Evolutionary conservation across 1,139 yeast species (phyloP).

Genomic region (Pichia sp.): DNA sequence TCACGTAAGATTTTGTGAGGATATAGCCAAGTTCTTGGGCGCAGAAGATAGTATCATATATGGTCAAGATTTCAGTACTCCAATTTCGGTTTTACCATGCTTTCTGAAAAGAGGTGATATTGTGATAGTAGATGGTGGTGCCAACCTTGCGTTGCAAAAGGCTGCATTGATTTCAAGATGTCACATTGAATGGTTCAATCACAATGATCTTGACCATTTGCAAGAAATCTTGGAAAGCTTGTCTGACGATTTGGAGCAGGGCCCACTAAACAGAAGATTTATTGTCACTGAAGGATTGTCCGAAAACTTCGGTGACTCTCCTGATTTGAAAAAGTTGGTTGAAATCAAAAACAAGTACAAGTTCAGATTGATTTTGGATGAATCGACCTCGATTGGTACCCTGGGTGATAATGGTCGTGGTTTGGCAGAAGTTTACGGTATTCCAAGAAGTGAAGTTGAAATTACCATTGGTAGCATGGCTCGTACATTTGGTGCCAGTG

Average conservation of each 20-base stretch:
- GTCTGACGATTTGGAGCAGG: slow-evolving; percentile 58
- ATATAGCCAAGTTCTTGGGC: slow-evolving; percentile 68
- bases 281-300: slow-evolving; percentile 89
- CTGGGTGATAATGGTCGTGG: slow-evolving; percentile 88
- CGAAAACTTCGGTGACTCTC: slow-evolving; percentile 76
- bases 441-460: slow-evolving; percentile 67
- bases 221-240: slow-evolving; percentile 63
- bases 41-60: slow-evolving; percentile 78
- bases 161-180: slow-evolving; percentile 86
- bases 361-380: slow-evolving; percentile 83
- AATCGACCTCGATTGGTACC: slow-evolving; percentile 79
- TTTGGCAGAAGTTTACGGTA: slow-evolving; percentile 61
- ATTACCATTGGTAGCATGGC: slow-evolving; percentile 88
- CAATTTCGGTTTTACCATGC: slow-evolving; percentile 93
- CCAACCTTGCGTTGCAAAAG: slow-evolving; percentile 75
- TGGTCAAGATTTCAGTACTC: slow-evolving; percentile 89
- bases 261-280: slow-evolving; percentile 79
- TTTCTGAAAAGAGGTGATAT: slow-evolving; percentile 94
- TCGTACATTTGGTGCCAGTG: slow-evolving; percentile 77
- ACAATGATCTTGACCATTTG: slow-evolving; percentile 81
- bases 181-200: slow-evolving; percentile 77
- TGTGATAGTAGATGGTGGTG: slow-evolving; percentile 81
- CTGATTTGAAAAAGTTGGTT: slow-evolving; percentile 64
- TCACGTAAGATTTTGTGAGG: slow-evolving; percentile 76
- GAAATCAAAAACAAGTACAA: slow-evolving; percentile 77